Evolutionary conservation across 2,329 filamentous ascomycete species (phyloP).

Genomic region (Pseudocercospora pini-densiflorae): DNA sequence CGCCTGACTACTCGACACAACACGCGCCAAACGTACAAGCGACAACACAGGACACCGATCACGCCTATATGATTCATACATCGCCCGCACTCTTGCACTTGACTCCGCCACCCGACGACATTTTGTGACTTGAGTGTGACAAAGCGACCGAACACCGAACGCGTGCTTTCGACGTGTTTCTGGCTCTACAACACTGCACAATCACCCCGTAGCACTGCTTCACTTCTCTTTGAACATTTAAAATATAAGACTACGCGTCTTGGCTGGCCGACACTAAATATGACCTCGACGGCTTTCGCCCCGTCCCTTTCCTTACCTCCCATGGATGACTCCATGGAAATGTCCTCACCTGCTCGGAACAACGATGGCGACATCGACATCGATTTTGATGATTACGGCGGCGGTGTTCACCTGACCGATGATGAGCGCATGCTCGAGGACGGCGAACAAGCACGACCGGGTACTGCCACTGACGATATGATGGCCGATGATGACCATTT

Average conservation of each 20-base stretch:
- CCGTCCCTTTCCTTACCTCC: slow-evolving; percentile 28
- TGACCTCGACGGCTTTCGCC: slow-evolving; percentile 35
- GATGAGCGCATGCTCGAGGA: slow-evolving; percentile 65
- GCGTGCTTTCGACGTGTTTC: slow-evolving; percentile 5
- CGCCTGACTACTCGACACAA: not conserved
- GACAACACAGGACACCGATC: not conserved
- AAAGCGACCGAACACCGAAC: slow-evolving; percentile 8
- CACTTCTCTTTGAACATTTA: not conserved
- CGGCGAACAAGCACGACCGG: slow-evolving; percentile 47
- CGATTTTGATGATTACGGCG: slow-evolving; percentile 58
- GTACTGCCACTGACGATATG: slow-evolving; percentile 40
- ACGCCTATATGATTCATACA: not conserved
- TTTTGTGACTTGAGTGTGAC: slow-evolving; percentile 10
- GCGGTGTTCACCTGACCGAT: slow-evolving; percentile 42
- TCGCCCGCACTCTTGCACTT: not conserved
- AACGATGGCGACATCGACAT: slow-evolving; percentile 61
- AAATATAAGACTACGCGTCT: slow-evolving; percentile 9
- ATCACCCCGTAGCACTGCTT: slow-evolving; percentile 10
- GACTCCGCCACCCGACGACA: slow-evolving; percentile 4
- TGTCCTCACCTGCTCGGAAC: slow-evolving; percentile 54
- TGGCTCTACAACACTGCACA: not conserved
- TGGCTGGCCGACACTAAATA: slow-evolving; percentile 19
- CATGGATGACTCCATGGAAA: slow-evolving; percentile 60
- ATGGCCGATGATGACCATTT: slow-evolving; percentile 38
- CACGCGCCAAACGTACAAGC: not conserved